Base-by-base conservation (phyloP, 169 alveolate species). In the Plasmodium berghei region DNA sequence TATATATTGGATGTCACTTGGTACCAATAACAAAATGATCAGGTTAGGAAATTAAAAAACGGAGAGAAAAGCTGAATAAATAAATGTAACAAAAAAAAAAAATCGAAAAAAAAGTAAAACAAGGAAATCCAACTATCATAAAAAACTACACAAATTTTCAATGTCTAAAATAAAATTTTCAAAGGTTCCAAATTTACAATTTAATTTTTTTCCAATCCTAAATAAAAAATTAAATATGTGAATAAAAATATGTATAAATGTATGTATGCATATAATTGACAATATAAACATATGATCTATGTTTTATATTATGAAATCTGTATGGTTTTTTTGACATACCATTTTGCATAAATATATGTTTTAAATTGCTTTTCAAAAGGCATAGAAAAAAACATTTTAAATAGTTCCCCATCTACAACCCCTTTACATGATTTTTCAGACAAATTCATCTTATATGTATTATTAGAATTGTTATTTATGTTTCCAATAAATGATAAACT, bases 131-230 rank as follows among this genome's bases (percentile, higher is more conserved):
- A 52, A 52, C 9, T 6, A 52, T 71, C 46, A 77, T 45, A 77
- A 49, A 64, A 77, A 70, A 49, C 80, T 56, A 9, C 89, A 77
- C 77, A 77, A 42, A 66, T 77, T 77, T 14, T 77, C 89, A 48
- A 77, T 64, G 48, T 77, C 89, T 46, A 77, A 14, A 26, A 77
- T 26, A 22, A 77, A 77, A 70, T 66, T 66, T 28, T 77, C 80
- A 42, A 77, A 77, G 70, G 58, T 77, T 45, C 89, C 89, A 58
- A 77, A 70, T 22, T 77, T 77, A 56, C 89, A 77, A 46, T 77
- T 77, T 12, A 77, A 18, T 55, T 77, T 62, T 24, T 64, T 77
- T 18, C 77, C 89, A 58, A 64, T 77, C 89, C 89, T 77, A 71
- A 34, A 22, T 14, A 63, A 63, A 18, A 18, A 63, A 9, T 2